Evolutionary conservation across 2,329 filamentous ascomycete genomes (phyloP).

Genomic region (Cordyceps militaris): DNA sequence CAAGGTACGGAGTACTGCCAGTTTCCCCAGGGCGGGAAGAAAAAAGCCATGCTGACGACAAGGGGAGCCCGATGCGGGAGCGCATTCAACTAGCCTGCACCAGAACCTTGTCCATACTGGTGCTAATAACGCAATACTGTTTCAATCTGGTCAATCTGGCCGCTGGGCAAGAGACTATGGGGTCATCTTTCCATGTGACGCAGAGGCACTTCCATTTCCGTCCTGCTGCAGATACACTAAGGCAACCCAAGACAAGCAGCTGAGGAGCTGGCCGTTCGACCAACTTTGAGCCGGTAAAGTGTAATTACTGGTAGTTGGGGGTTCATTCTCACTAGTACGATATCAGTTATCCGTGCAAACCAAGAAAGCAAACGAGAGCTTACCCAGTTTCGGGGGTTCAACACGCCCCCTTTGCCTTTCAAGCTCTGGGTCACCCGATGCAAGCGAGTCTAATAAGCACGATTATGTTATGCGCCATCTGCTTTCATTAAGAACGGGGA

Average conservation of each 20-base stretch:
- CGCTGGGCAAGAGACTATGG: not conserved
- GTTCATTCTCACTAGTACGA: no score
- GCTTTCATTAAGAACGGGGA: no score
- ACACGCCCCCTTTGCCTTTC: not conserved
- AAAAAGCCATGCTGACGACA: not conserved
- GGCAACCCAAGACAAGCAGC: not conserved
- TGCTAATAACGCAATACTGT: not conserved
- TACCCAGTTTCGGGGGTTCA: no score
- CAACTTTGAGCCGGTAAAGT: no score
- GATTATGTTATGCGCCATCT: not conserved
- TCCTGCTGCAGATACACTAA: slow-evolving; percentile 7
- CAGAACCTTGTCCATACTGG: not conserved
- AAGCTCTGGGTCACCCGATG: not conserved
- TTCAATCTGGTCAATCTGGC: not conserved
- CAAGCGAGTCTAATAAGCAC: not conserved
- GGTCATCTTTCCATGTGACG: slow-evolving; percentile 3
- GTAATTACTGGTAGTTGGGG: no score
- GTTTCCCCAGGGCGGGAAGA: not conserved
- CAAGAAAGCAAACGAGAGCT: no score
- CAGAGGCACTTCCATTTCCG: slow-evolving; percentile 2
- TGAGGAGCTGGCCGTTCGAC: not conserved
- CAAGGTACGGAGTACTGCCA: not conserved
- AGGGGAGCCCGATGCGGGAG: not conserved
- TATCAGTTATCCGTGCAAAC: no score
- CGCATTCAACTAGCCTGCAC: no score